Percentiles rank a stretch among this genome's conserved stretches.
phyloP scores from a whole-genome alignment of 1,284 basidiomycete genomes.

The Fomitopsis palustris region DNA sequence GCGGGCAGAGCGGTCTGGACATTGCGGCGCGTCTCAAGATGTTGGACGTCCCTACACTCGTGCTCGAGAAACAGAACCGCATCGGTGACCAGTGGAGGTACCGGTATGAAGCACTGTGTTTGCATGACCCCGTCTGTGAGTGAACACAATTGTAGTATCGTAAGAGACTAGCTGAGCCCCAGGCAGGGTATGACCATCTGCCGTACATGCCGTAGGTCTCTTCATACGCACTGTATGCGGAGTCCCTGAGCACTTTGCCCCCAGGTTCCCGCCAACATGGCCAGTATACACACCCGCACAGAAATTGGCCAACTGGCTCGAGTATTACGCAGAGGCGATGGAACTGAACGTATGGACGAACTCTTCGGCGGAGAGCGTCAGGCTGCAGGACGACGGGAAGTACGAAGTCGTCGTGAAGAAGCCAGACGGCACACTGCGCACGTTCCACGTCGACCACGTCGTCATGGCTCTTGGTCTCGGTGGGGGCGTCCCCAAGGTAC shows the following conservation, averaged over 20 bases:
- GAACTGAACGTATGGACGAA: conserved; percentile 68
- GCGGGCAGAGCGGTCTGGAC: conserved; percentile 56
- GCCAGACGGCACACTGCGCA: conserved; percentile 37
- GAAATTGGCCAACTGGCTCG: conserved; percentile 32
- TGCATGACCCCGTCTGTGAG: conserved; percentile 60
- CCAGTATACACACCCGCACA: conserved; percentile 56
- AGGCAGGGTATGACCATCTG: conserved; percentile 48
- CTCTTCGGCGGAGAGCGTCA: conserved; percentile 41
- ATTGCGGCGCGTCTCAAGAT: conserved; percentile 51
- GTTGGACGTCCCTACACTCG: conserved; percentile 44
- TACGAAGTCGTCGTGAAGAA: conserved; percentile 54
- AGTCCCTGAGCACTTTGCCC: not conserved
- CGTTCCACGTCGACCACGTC: conserved; percentile 52
- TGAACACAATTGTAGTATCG: conserved; percentile 5
- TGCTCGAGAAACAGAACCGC: conserved; percentile 46
- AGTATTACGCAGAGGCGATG: conserved; percentile 59
- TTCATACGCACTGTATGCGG: not conserved
- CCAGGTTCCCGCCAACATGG: conserved; percentile 57
- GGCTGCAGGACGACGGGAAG: conserved; percentile 42
- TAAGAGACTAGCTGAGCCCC: not conserved
- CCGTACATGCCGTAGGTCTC: conserved; percentile 39
- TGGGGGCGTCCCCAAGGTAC: conserved; percentile 46
- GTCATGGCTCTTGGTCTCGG: conserved; percentile 63
- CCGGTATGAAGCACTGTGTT: conserved; percentile 42
- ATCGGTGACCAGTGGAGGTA: conserved; percentile 41